Evolutionary conservation across 345 rosid species (phyloP).

Genomic region (Viola odorata): DNA sequence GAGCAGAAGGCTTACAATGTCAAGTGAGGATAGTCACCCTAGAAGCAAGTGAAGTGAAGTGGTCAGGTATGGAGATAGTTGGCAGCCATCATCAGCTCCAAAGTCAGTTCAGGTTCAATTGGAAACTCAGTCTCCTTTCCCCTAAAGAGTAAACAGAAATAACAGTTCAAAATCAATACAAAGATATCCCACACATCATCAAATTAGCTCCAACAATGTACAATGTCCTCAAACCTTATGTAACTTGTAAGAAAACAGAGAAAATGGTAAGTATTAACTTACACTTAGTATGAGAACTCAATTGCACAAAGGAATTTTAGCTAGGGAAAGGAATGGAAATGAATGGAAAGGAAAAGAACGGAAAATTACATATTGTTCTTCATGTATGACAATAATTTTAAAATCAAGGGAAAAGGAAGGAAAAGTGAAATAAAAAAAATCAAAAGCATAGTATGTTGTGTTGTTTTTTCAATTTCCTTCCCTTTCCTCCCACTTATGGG

Average conservation of each 20-base stretch:
- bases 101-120: constrained; percentile 65
- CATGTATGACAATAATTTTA: too few relatives aligned
- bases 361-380: too few relatives aligned
- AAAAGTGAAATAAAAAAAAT: too few relatives aligned
- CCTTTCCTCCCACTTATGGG: too few relatives aligned
- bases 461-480: too few relatives aligned
- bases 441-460: too few relatives aligned
- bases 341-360: too few relatives aligned
- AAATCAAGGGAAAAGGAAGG: too few relatives aligned
- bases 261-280: not conserved
- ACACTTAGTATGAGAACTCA: not conserved
- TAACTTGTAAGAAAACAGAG: not conserved
- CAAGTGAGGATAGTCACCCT: constrained; percentile 5
- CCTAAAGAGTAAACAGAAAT: constrained; percentile 21
- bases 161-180: constrained; percentile 1
- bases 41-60: constrained; percentile 5
- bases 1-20: constrained; percentile 7
- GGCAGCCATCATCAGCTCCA: constrained; percentile 78
- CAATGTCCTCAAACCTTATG: not conserved
- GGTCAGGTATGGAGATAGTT: constrained; percentile 62
- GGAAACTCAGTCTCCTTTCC: constrained; percentile 64
- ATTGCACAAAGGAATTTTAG: too few relatives aligned
- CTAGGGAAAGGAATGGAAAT: too few relatives aligned
- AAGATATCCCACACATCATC: not conserved
- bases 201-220: not conserved